Base-by-base conservation (phyloP, 192 early-diverging fungal species). In the Coemansia sp. region DNA sequence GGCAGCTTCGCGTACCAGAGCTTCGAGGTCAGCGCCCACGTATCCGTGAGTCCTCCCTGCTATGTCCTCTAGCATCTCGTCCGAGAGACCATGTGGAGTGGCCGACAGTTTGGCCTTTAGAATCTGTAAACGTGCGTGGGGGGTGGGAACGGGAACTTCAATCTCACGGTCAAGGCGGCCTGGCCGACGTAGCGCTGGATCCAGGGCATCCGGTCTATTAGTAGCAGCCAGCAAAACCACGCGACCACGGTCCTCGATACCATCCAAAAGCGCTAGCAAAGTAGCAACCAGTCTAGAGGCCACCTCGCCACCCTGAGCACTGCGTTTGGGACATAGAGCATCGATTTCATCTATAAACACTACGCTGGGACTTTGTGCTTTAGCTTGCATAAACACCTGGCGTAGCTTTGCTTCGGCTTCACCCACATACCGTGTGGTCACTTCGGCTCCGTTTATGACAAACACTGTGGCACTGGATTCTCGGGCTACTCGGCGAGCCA, bases 281-380 rank as follows among this genome's bases (percentile, higher is more conserved):
- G 93, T 94, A 0, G 93, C 85, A 15, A 99, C 96, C 4, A 96
- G 76, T 11, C 96, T 88, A 41, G 91, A 90, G 48, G 90, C 90
- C 11, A 91, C 77, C 49, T 96, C 96, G 45, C 80, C 85, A 2
- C 82, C 77, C 34, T 83, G 72, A 40, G 87, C 85, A 42, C 92
- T 88, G 29, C 94, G 82, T 38, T 83, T 88, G 1, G 94, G 90
- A 64, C 92, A 94, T 5, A 97, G 74, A 0, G 92, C 86, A 58
- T 97, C 94, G 37, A 97, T 86, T 56, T 97, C 94, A 57, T 97
- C 94, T 55, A 97, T 90, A 64, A 94, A 93, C 8, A 97, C 83
- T 8, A 97, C 83, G 24, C 92, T 81, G 0, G 92, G 94, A 6
- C 81, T 77, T 18, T 85, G 80, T 25, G 80, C 76, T 5, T 64